These are phyloP conservation scores for Chlorella sp. DNA, from an alignment of 139 green algal species.

Conservation along the genomic window DNA sequence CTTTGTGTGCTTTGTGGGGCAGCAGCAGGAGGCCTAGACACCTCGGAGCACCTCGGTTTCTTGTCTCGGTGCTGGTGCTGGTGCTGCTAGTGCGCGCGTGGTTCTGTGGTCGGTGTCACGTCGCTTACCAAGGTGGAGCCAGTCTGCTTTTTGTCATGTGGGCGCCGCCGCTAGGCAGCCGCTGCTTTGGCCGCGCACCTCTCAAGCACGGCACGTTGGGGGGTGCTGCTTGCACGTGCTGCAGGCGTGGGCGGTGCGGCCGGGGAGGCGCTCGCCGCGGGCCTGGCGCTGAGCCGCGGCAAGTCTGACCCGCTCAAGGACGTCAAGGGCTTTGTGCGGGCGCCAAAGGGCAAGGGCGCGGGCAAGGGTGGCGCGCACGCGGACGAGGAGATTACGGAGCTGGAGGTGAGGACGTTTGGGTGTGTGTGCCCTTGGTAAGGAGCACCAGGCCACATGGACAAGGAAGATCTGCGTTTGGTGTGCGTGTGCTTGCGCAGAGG, in stretches of 20 bases:
- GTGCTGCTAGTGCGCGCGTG: too few relatives aligned
- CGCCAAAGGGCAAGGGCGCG: slow-evolving; percentile 26
- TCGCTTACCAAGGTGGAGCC: too few relatives aligned
- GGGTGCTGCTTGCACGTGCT: neutral
- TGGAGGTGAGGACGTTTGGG: slow-evolving; percentile 24
- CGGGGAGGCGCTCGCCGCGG: neutral
- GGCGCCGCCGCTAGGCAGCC: too few relatives aligned
- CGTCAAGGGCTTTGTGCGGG: slow-evolving; percentile 19
- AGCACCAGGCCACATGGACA: neutral
- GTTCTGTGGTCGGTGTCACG: too few relatives aligned
- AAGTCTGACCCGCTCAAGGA: slow-evolving; percentile 23
- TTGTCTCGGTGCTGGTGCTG: too few relatives aligned
- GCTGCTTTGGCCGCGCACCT: too few relatives aligned
- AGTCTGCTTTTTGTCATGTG: too few relatives aligned
- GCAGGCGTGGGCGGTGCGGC: neutral
- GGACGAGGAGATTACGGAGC: slow-evolving; percentile 35
- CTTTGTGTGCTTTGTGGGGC: too few relatives aligned
- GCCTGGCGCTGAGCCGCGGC: neutral
- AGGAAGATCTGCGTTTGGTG: neutral
- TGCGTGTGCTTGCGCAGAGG: slow-evolving; percentile 5
- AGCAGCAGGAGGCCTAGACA: too few relatives aligned
- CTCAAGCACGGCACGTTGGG: neutral
- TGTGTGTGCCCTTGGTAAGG: neutral
- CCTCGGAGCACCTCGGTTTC: too few relatives aligned
- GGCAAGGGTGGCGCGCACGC: slow-evolving; percentile 1